Percentiles rank a stretch among this genome's conserved stretches.
Evolutionary conservation across 2,329 filamentous ascomycete genomes (phyloP).

Genomic region (Drechslerella coelobrocha): DNA sequence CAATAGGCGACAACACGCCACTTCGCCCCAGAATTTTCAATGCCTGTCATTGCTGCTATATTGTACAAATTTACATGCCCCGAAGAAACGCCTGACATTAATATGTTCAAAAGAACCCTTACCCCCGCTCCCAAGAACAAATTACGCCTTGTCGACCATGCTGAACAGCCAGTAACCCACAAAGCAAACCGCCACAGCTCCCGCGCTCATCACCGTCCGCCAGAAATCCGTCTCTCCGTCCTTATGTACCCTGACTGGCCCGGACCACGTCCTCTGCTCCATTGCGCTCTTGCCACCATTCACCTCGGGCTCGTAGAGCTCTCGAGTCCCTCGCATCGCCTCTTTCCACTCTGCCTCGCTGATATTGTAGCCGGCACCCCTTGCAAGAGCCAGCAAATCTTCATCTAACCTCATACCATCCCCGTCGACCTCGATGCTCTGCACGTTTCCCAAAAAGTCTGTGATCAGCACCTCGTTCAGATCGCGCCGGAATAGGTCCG

Average conservation of each 20-base stretch:
- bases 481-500: constrained; percentile 84
- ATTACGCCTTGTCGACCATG: constrained; percentile 34
- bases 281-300: constrained; percentile 56
- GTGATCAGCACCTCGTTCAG: constrained; percentile 69
- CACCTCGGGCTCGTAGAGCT: constrained; percentile 54
- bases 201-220: constrained; percentile 70
- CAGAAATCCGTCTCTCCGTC: constrained; percentile 53
- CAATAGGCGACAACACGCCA: too few relatives aligned
- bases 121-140: neutral
- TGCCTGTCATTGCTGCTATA: too few relatives aligned
- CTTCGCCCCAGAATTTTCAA: too few relatives aligned
- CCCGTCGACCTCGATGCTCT: constrained; percentile 88
- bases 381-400: constrained; percentile 76
- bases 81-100: neutral
- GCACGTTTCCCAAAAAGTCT: constrained; percentile 98
- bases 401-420: constrained; percentile 67
- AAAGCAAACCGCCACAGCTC: constrained; percentile 68
- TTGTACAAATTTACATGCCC: neutral
- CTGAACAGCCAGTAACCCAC: constrained; percentile 55
- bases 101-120: neutral
- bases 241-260: constrained; percentile 45
- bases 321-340: constrained; percentile 57
- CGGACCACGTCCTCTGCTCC: constrained; percentile 52
- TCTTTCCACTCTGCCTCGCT: constrained; percentile 64
- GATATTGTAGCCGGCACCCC: constrained; percentile 69